Evolutionary conservation across 2,329 filamentous ascomycete genomes (phyloP).

Genomic region (Fusarium aywerte): DNA sequence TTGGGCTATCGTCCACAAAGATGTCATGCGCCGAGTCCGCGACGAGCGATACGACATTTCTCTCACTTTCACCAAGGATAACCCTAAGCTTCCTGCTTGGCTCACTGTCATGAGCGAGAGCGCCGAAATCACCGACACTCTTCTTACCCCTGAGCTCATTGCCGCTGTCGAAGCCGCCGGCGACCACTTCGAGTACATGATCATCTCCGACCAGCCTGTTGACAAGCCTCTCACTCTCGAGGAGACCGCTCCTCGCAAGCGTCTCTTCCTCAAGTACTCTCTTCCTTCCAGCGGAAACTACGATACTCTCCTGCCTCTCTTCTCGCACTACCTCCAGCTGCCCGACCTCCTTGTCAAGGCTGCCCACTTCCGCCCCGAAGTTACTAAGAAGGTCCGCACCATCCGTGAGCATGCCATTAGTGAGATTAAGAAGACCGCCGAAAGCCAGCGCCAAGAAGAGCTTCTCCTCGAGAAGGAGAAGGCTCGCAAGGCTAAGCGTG

Average conservation of each 20-base stretch:
- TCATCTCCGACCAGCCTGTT: slow-evolving; percentile 88
- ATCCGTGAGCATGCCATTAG: slow-evolving; percentile 83
- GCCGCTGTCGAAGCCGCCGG: slow-evolving; percentile 82
- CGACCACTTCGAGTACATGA: slow-evolving; percentile 82
- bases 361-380: slow-evolving; percentile 90
- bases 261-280: slow-evolving; percentile 81
- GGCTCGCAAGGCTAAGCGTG: slow-evolving; percentile 88
- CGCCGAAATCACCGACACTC: slow-evolving; percentile 88
- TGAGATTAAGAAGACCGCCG: slow-evolving; percentile 81
- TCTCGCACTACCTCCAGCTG: slow-evolving; percentile 85
- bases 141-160: slow-evolving; percentile 89
- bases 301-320: slow-evolving; percentile 75
- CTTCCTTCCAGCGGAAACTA: slow-evolving; percentile 73
- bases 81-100: slow-evolving; percentile 89
- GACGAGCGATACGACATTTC: slow-evolving; percentile 95
- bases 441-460: slow-evolving; percentile 85
- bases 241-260: slow-evolving; percentile 86
- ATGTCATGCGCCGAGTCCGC: slow-evolving; percentile 86
- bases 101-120: slow-evolving; percentile 96
- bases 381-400: slow-evolving; percentile 82
- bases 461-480: slow-evolving; percentile 76
- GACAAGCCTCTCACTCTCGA: slow-evolving; percentile 88
- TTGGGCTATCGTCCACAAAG: slow-evolving; percentile 95
- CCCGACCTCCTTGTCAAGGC: slow-evolving; percentile 80
- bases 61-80: slow-evolving; percentile 92